Evolutionary conservation across 2,329 filamentous ascomycete genomes (phyloP).

Genomic region (Exophiala sp.): DNA sequence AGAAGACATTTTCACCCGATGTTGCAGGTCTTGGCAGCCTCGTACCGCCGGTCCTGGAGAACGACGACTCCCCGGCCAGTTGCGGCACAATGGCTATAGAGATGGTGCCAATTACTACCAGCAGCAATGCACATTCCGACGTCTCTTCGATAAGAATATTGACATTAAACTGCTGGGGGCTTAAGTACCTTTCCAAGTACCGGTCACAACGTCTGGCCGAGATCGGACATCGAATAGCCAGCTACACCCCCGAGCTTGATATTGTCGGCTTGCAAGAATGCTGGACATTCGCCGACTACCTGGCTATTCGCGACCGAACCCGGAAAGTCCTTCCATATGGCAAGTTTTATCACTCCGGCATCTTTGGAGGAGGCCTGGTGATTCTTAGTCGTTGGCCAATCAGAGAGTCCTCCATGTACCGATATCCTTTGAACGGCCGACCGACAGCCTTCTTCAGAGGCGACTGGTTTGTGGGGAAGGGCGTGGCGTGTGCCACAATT

Average conservation of each 20-base stretch:
- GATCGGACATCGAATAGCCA: slow-evolving; percentile 74
- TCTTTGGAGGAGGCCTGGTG: slow-evolving; percentile 81
- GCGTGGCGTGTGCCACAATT: slow-evolving; percentile 76
- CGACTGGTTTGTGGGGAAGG: slow-evolving; percentile 92
- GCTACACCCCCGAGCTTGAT: slow-evolving; percentile 61
- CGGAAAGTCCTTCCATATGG: slow-evolving; percentile 72
- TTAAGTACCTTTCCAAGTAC: slow-evolving; percentile 76
- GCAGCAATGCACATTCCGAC: not conserved
- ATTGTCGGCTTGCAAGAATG: slow-evolving; percentile 95
- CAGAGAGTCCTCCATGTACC: slow-evolving; percentile 76
- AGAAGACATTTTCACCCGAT: not conserved
- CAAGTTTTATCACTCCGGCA: slow-evolving; percentile 87
- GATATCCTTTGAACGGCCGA: slow-evolving; percentile 85
- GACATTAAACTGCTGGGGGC: slow-evolving; percentile 94
- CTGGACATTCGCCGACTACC: slow-evolving; percentile 82
- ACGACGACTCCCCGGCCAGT: not conserved
- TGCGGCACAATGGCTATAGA: not conserved
- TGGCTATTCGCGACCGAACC: slow-evolving; percentile 67
- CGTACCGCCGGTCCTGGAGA: not conserved
- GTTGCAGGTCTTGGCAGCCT: not conserved
- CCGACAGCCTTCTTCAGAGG: slow-evolving; percentile 91
- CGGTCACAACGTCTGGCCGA: slow-evolving; percentile 71
- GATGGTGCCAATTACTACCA: not conserved
- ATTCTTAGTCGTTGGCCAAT: slow-evolving; percentile 92
- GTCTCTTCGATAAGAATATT: slow-evolving; percentile 58